Evolutionary conservation across 2,329 filamentous ascomycete genomes (phyloP).

Genomic region (Colletotrichum liaoningense): DNA sequence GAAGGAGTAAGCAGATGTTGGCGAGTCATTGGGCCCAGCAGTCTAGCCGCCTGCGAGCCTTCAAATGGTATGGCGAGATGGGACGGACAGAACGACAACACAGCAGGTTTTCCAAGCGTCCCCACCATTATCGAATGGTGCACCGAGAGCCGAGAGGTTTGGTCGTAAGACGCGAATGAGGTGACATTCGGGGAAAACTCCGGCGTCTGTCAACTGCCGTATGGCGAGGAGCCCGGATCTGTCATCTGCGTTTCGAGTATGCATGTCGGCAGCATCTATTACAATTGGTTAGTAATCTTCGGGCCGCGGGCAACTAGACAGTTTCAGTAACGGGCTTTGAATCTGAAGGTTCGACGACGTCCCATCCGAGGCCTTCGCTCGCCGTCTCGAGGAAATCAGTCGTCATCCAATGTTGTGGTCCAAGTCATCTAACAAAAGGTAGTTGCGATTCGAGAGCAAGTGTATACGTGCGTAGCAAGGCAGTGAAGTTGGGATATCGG

Average conservation of each 20-base stretch:
- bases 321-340: neutral
- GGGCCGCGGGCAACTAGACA: too few relatives aligned
- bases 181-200: neutral
- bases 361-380: neutral
- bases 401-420: neutral
- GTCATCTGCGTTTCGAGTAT: neutral
- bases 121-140: neutral
- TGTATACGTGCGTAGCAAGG: neutral
- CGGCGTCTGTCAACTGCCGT: neutral
- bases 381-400: neutral
- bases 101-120: neutral
- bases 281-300: neutral
- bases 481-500: neutral
- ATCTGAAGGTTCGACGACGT: neutral
- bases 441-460: neutral
- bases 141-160: neutral
- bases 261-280: neutral
- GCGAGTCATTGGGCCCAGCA: slow-evolving; percentile 13
- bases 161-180: neutral
- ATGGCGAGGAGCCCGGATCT: neutral
- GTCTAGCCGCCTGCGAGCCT: neutral
- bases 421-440: neutral
- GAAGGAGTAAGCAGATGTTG: neutral
- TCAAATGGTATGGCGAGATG: neutral
- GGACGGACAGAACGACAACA: neutral